phyloP scores from a whole-genome alignment of 1,284 basidiomycete genomes.

The Leccinum pachyderme region DNA sequence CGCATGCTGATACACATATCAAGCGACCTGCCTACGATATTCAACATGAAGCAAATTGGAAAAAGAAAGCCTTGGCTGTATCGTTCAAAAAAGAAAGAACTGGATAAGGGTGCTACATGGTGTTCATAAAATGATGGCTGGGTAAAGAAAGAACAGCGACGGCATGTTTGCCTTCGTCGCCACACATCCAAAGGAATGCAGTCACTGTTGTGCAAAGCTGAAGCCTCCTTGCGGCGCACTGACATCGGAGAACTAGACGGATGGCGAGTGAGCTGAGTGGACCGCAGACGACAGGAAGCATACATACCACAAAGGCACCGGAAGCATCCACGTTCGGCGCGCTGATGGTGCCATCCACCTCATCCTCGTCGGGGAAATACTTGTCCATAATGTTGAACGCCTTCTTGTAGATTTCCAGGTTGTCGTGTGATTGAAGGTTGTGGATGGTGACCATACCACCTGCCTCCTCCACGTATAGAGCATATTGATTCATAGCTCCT shows the following conservation, averaged over 20 bases:
- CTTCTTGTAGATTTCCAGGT: slow-evolving; percentile 99
- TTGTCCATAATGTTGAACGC: slow-evolving; percentile 99
- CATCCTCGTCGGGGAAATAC: slow-evolving; percentile 87
- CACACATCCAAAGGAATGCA: slow-evolving; percentile 7
- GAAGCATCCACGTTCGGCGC: slow-evolving; percentile 84
- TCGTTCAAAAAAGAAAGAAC: slow-evolving; percentile 12
- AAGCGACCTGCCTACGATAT: slow-evolving; percentile 17
- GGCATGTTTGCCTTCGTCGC: slow-evolving; percentile 5
- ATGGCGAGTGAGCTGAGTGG: slow-evolving; percentile 11
- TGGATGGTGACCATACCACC: slow-evolving; percentile 99
- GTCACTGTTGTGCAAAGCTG: slow-evolving; percentile 70
- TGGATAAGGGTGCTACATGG: slow-evolving; percentile 18
- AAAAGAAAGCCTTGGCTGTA: slow-evolving; percentile 9
- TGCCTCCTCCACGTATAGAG: slow-evolving; percentile 93
- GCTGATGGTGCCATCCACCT: slow-evolving; percentile 76
- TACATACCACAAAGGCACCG: slow-evolving; percentile 86
- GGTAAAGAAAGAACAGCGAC: slow-evolving; percentile 9
- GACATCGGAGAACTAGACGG: slow-evolving; percentile 72
- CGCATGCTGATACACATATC: slow-evolving; percentile 25
- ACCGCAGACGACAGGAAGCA: slow-evolving; percentile 6
- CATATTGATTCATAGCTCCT: slow-evolving; percentile 90
- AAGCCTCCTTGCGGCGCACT: slow-evolving; percentile 92
- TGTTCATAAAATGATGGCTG: slow-evolving; percentile 20
- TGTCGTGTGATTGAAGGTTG: slow-evolving; percentile 99
- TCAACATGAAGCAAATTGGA: slow-evolving; percentile 24